phyloP scores from a whole-genome alignment of 257 asterid genomes.

The Ligustrum vulgare region DNA sequence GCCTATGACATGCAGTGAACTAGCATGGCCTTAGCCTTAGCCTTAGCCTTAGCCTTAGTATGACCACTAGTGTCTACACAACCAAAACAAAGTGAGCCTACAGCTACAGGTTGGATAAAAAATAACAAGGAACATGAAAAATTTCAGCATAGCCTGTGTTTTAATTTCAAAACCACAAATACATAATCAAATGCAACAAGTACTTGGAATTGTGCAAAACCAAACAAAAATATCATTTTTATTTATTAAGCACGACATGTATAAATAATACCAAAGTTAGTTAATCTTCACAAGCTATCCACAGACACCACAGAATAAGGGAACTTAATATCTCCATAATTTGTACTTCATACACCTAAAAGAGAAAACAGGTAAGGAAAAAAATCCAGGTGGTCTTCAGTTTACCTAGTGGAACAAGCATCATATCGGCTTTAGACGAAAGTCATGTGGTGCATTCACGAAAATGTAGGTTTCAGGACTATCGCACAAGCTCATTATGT shows the following conservation, averaged over 20 bases:
- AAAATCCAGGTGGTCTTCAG: neutral
- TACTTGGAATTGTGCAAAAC: neutral
- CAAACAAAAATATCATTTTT: neutral
- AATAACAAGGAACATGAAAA: no score
- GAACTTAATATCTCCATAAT: neutral
- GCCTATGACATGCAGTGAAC: no score
- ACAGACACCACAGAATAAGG: neutral
- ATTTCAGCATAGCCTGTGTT: no score
- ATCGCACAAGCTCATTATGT: neutral
- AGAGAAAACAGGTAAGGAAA: neutral
- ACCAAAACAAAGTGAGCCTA: no score
- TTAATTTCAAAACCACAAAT: neutral
- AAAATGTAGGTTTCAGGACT: neutral
- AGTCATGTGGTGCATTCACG: neutral
- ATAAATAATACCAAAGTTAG: neutral
- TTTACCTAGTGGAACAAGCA: neutral
- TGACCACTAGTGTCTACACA: no score
- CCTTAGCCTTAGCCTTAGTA: no score
- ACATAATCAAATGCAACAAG: neutral
- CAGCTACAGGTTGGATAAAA: no score
- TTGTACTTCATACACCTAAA: neutral
- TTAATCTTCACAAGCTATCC: neutral
- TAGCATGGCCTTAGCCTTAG: no score
- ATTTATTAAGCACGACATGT: neutral
- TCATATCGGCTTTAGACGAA: neutral